Percentiles rank a stretch among this genome's conserved stretches.
These are phyloP conservation scores for Cymbidium sinense DNA, from an alignment of 106 monocot genomes.

Conservation along the genomic window DNA sequence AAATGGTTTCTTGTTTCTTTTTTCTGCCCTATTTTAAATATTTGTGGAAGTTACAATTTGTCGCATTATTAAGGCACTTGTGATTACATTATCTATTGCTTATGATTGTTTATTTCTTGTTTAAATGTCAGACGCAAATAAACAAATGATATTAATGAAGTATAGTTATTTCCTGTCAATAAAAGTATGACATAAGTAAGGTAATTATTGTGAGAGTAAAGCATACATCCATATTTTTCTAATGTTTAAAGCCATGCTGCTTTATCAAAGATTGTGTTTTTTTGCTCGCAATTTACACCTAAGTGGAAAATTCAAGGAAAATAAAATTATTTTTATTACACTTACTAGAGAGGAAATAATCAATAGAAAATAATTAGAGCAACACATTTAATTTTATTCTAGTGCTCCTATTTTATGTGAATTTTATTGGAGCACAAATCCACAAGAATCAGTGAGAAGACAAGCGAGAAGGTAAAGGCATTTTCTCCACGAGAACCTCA, in stretches of 20 bases:
- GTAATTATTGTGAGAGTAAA: background rate
- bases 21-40: too few relatives aligned
- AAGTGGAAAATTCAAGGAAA: background rate
- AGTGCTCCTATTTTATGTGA: background rate
- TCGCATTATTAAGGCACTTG: too few relatives aligned
- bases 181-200: background rate
- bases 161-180: background rate
- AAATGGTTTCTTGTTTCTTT: too few relatives aligned
- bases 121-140: background rate
- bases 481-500: slow-evolving; percentile 4
- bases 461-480: slow-evolving; percentile 3
- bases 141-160: too few relatives aligned
- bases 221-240: background rate
- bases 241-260: background rate
- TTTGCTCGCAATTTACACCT: background rate
- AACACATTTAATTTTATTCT: slow-evolving; percentile 3
- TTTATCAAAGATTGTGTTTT: background rate
- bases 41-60: too few relatives aligned
- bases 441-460: slow-evolving; percentile 6
- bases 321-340: slow-evolving; percentile 4
- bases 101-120: too few relatives aligned
- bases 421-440: slow-evolving; percentile 9
- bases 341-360: background rate
- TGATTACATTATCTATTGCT: too few relatives aligned
- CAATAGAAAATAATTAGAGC: background rate